Base-by-base conservation (phyloP, 192 early-diverging fungal genomes). In the Coemansia sp. region DNA sequence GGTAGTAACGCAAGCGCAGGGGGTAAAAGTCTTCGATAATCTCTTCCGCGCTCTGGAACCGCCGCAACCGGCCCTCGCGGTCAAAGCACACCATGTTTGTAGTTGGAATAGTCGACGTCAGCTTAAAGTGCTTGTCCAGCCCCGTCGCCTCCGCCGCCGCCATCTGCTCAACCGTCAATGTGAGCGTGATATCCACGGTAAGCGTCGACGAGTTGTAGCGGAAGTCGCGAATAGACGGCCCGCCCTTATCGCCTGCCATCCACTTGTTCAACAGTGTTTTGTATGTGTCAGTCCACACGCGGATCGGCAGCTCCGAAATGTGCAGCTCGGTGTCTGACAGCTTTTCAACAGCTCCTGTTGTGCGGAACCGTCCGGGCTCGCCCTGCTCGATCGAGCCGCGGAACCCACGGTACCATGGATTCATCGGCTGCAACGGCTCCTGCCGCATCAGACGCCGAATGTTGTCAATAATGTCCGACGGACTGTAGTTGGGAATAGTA, bases 31-130 rank as follows among this genome's bases (percentile, higher is more conserved):
- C 93, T 48, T 83, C 70, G 27, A 99, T 68, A 41, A 99, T 92
- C 25, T 92, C 88, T 60, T 92, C 87, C 3, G 93, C 82, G 0
- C 73, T 84, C 14, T 66, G 65, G 73, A 94, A 97, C 73, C 91
- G 93, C 56, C 86, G 84, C 56, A 99, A 86, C 7, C 92, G 87
- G 19, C 92, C 93, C 26, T 93, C 80, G 19, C 83, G 76, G 83
- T 99, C 93, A 71, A 97, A 97, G 75, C 93, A 96, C 4, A 97
- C 93, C 85, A 99, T 88, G 74, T 99, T 99, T 17, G 86, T 86
- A 0, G 92, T 96, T 4, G 87, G 68, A 39, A 99, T 83, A 19
- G 84, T 77, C 9, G 83, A 77, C 11, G 77, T 73, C 6, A 95
- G 71, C 76, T 93, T 95, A 70, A 99, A 93, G 35, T 78, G 72